A percentile compares a stretch with the other conserved stretches of the same genome.
Evolutionary conservation across 345 rosid species (phyloP).

Genomic region (Eucalyptus erythrocorys): DNA sequence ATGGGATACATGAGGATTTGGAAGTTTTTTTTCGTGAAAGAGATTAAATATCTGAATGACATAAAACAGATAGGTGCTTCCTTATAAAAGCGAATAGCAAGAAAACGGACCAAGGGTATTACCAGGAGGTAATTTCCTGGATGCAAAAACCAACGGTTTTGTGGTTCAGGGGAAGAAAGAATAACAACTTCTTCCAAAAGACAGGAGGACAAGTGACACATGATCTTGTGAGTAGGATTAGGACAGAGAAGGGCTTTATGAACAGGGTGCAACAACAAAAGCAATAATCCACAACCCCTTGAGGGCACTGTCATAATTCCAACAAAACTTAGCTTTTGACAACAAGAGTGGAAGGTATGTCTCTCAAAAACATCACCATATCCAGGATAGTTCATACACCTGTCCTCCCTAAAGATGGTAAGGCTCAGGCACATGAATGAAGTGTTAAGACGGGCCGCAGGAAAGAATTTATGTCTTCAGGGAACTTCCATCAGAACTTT

Average conservation of each 20-base stretch:
- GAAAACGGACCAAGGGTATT: not conserved
- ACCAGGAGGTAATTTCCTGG: not conserved
- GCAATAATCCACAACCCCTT: not conserved
- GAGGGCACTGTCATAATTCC: not conserved
- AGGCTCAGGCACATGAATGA: not conserved
- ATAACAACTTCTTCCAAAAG: not conserved
- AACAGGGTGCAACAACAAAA: not conserved
- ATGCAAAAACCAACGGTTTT: not conserved
- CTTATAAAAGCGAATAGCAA: not conserved
- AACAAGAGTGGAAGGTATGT: not conserved
- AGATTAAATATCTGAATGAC: not conserved
- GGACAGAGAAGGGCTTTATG: not conserved
- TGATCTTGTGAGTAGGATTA: not conserved
- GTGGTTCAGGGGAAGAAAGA: not conserved
- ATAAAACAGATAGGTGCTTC: not conserved
- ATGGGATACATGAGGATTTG: not conserved
- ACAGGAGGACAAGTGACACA: not conserved
- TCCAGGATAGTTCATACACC: not conserved
- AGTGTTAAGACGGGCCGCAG: not conserved
- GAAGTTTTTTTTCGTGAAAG: not conserved
- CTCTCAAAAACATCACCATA: not conserved
- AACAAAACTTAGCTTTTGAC: not conserved
- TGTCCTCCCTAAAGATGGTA: not conserved
- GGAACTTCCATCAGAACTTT: not conserved
- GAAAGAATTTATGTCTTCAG: not conserved